Evolutionary conservation across 371 early-diverging fungal genomes (phyloP).

Genomic region (Mucor saturninus): DNA sequence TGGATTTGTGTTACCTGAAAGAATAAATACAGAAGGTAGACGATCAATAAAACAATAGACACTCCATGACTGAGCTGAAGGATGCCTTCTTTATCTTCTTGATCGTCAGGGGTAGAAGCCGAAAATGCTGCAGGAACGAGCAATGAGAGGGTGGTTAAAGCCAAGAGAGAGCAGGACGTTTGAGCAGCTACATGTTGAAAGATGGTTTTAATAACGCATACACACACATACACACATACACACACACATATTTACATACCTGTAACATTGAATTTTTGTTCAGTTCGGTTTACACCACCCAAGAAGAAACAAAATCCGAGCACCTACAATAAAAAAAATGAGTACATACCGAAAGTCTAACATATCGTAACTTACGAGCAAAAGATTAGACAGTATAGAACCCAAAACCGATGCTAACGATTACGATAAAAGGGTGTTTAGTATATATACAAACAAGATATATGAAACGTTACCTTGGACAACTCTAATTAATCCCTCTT

Average conservation of each 20-base stretch:
- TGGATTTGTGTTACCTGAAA: conserved; percentile 59
- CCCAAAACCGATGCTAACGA: conserved; percentile 78
- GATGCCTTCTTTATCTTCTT: conserved; percentile 47
- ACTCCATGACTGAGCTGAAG: conserved; percentile 71
- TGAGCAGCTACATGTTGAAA: conserved; percentile 62
- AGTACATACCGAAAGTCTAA: background rate
- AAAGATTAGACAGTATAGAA: conserved; percentile 83
- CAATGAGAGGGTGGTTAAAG: conserved; percentile 74
- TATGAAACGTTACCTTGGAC: conserved; percentile 66
- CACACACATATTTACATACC: conserved; percentile 25
- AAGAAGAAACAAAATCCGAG: conserved; percentile 81
- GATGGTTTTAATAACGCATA: background rate
- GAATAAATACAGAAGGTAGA: conserved; percentile 74
- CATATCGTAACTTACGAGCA: conserved; percentile 52
- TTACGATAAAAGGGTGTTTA: conserved; percentile 2
- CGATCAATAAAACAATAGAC: conserved; percentile 72
- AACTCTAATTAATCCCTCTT: conserved; percentile 76
- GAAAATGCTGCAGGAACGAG: conserved; percentile 83
- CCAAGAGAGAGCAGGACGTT: conserved; percentile 76
- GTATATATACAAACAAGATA: background rate
- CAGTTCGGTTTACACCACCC: conserved; percentile 71
- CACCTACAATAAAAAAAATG: conserved; percentile 28
- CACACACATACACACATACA: background rate
- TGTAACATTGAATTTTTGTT: conserved; percentile 79
- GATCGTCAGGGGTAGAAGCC: conserved; percentile 40